These are phyloP conservation scores for Artemisia tridentata DNA, from an alignment of 129 eudicot species.

Conservation along the genomic window DNA sequence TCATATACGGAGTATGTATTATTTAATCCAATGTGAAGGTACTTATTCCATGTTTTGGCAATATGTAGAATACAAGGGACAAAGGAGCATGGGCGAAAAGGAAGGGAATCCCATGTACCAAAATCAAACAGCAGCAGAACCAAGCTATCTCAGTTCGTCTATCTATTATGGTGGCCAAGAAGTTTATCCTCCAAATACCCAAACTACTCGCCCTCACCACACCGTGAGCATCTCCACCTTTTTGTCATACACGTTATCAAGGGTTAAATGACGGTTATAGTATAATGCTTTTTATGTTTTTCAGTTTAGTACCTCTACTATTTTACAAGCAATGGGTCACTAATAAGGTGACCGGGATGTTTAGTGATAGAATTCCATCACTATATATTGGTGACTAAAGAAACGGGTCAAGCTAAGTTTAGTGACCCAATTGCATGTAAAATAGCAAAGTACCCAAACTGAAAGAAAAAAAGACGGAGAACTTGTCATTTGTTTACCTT, in stretches of 20 bases:
- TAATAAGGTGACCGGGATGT: no score
- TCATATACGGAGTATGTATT: not conserved
- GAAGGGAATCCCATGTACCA: conserved; percentile 40
- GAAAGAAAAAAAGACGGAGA: no score
- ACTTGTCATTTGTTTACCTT: not conserved
- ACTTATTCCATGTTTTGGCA: not conserved
- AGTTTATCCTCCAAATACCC: conserved; percentile 55
- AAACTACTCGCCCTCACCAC: conserved; percentile 36
- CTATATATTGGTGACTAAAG: no score
- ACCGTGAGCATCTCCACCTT: conserved; percentile 34
- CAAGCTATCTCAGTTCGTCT: conserved; percentile 71
- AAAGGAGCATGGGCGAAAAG: conserved; percentile 38
- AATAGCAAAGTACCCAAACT: not conserved
- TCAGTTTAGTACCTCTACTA: no score
- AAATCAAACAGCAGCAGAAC: conserved; percentile 46
- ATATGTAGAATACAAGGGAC: conserved; percentile 39
- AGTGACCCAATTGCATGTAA: no score
- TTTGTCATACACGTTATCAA: not conserved
- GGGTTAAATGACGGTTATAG: no score
- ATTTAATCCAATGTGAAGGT: not conserved
- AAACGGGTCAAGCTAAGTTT: no score
- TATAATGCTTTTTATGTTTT: no score
- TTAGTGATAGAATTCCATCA: no score
- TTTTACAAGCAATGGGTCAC: no score
- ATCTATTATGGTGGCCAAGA: conserved; percentile 90